Evolutionary conservation across 139 green algal species (phyloP), one percentile per base, ranked within the genome.

Genomic region (Pleodorina starrii): DNA sequence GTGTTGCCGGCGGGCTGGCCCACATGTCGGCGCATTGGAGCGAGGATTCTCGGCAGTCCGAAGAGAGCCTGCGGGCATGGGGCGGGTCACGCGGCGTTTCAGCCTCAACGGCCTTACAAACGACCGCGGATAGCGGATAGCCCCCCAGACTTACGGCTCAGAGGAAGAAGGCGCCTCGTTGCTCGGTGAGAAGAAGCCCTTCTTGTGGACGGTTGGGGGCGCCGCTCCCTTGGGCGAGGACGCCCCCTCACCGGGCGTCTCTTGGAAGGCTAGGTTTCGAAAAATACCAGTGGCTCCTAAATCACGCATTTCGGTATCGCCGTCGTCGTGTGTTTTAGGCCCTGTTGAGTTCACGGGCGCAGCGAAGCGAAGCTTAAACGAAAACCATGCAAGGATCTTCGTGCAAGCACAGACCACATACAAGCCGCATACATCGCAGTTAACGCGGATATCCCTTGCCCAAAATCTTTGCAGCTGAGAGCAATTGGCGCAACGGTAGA

Each of bases 181-280:
- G 44, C 43, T 44, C 40, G 29, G 10, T 42, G 44, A 27, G n/a
- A 43, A 14, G 14, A 44, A 27, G 46, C 27, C 50, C 16, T 83
- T 83, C 46, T 66, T 83, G 32, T 63, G 35, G 71, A 11, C n/a
- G 38, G 21, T 19, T 5, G 40, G 32, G 4, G 75, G 42, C 17
- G 2, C 16, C 10, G 72, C 72, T n/a, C 9, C 21, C 7, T 66
- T 66, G 25, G 69, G 69, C 11, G 69, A 35, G 14, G 35, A 21
- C 35, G 27, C 35, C 11, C 17, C 35, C 69, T 77, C 69, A 25
- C 48, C 35, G 11, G 25, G 38, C 3, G 1, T 59, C 10, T 66
- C 81, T 25, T 77, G 50, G 60, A 87, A 87, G 0, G 81, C 81
- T 14, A 78, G 2, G 59, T 87, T 87, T n/a, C 81, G 43, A 21